Conservation (phyloP, 148 eudicot species). For the Linanthus parryae region DNA sequence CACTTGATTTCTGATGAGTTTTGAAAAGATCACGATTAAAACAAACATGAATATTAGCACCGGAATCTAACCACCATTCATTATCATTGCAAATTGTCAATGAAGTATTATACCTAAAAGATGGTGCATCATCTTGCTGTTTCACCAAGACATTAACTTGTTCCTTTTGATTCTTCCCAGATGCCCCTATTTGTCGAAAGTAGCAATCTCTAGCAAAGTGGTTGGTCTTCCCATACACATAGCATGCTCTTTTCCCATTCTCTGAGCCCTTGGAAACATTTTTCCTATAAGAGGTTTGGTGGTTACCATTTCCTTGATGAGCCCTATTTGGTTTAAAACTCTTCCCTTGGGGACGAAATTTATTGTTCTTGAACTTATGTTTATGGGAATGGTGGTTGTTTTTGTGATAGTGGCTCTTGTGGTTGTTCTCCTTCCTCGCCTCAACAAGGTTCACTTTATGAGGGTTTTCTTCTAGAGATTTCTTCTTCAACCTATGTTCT, state of each 20-base stretch:
- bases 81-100: not conserved
- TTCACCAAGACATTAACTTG: not conserved
- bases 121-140: not conserved
- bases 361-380: too few relatives aligned
- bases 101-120: not conserved
- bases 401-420: too few relatives aligned
- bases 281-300: too few relatives aligned
- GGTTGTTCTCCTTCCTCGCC: not conserved
- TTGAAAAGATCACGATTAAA: not conserved
- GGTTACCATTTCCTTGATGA: too few relatives aligned
- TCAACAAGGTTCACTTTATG: not conserved
- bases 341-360: too few relatives aligned
- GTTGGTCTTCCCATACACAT: too few relatives aligned
- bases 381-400: too few relatives aligned
- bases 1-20: not conserved
- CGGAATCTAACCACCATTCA: slow-evolving; percentile 5
- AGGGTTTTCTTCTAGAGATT: not conserved
- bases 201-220: not conserved
- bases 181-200: not conserved
- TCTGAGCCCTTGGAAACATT: too few relatives aligned
- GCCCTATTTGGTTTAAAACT: too few relatives aligned
- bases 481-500: not conserved
- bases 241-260: too few relatives aligned
- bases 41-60: slow-evolving; percentile 2
- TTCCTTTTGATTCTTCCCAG: not conserved